These are phyloP conservation scores for Solanum hybrid DNA, from an alignment of 305 asterid genomes.

Conservation along the genomic window DNA sequence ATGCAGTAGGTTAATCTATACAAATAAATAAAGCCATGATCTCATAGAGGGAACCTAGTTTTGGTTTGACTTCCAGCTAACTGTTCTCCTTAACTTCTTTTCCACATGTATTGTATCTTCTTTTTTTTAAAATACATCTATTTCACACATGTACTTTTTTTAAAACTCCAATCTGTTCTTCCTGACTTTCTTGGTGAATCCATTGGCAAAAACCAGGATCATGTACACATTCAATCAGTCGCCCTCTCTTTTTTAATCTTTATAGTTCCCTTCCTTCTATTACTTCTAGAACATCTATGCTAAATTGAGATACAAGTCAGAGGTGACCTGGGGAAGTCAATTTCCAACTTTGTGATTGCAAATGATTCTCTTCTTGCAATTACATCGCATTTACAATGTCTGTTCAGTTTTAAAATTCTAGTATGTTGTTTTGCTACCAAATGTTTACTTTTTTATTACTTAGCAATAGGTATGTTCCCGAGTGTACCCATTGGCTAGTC, in stretches of 20 bases:
- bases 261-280: not conserved
- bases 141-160: not conserved
- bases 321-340: not conserved
- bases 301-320: not conserved
- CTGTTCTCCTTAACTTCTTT: not conserved
- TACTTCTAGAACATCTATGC: not conserved
- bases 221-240: not conserved
- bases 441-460: not conserved
- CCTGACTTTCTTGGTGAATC: not conserved
- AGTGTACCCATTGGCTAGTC: not conserved
- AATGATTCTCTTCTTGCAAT: not conserved
- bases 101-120: not conserved
- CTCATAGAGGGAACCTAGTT: not conserved
- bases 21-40: not conserved
- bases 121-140: not conserved
- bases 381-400: not conserved
- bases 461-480: not conserved
- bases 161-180: not conserved
- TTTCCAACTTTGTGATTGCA: not conserved
- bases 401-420: not conserved
- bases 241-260: not conserved
- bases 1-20: not conserved
- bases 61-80: not conserved
- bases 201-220: not conserved
- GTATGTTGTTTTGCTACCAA: not conserved